Evolutionary conservation across 2,329 filamentous ascomycete genomes (phyloP).

Genomic region (Mycosphaerella arachidis): DNA sequence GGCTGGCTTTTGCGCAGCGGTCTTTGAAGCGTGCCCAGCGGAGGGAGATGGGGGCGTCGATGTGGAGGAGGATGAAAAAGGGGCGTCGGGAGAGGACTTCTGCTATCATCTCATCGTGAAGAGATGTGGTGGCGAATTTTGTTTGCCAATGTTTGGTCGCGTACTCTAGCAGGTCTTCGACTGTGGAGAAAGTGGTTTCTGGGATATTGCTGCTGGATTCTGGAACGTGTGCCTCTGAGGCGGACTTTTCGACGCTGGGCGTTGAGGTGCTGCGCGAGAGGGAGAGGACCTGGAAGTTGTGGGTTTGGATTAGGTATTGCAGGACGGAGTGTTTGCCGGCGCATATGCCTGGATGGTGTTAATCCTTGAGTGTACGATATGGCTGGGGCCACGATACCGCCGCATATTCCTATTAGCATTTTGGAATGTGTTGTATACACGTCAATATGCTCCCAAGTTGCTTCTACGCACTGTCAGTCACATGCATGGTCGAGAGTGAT

Average conservation of each 20-base stretch:
- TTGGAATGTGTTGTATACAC: neutral
- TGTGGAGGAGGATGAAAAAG: slow-evolving; percentile 87
- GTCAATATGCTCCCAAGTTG: neutral
- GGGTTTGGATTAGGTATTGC: slow-evolving; percentile 74
- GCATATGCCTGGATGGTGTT: slow-evolving; percentile 65
- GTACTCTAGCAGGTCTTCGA: slow-evolving; percentile 71
- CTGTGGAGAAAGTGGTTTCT: slow-evolving; percentile 50
- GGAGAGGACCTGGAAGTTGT: slow-evolving; percentile 72
- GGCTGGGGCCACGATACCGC: slow-evolving; percentile 48
- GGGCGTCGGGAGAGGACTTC: slow-evolving; percentile 74
- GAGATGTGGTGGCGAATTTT: slow-evolving; percentile 80
- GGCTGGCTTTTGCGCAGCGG: slow-evolving; percentile 46
- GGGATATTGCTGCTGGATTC: slow-evolving; percentile 17
- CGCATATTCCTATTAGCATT: slow-evolving; percentile 62
- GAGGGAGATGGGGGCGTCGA: slow-evolving; percentile 81
- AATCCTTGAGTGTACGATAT: neutral
- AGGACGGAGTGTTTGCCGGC: slow-evolving; percentile 88
- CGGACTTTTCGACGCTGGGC: slow-evolving; percentile 41
- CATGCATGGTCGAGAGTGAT: neutral
- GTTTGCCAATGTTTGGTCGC: slow-evolving; percentile 80
- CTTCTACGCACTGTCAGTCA: neutral
- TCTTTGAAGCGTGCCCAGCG: slow-evolving; percentile 75
- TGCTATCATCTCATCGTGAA: slow-evolving; percentile 67
- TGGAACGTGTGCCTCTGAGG: slow-evolving; percentile 36
- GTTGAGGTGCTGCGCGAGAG: slow-evolving; percentile 45